Evolutionary conservation across 129 eudicot genomes (phyloP).

Genomic region (sunflower (Helianthus annuus)): DNA sequence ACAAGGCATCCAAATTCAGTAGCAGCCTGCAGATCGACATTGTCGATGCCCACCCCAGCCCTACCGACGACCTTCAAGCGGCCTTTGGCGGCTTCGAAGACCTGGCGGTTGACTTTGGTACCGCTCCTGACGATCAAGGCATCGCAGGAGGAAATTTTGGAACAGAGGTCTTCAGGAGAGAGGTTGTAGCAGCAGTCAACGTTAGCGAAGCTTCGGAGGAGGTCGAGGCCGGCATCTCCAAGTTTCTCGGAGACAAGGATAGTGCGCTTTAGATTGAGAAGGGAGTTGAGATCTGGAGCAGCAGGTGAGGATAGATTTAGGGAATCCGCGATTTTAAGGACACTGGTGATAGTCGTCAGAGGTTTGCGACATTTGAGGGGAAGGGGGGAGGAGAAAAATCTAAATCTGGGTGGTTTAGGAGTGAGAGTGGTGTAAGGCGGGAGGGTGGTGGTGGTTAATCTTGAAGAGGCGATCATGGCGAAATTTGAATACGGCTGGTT

Average conservation of each 20-base stretch:
- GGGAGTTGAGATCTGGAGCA: conserved; percentile 29
- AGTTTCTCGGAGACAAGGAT: conserved; percentile 79
- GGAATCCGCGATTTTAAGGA: conserved; percentile 33
- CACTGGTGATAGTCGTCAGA: conserved; percentile 16
- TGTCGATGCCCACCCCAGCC: conserved; percentile 82
- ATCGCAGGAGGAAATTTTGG: conserved; percentile 53
- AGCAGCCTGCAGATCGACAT: conserved; percentile 82
- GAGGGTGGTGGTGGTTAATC: background rate
- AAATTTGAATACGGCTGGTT: background rate
- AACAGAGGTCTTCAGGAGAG: conserved; percentile 52
- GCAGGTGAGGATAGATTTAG: conserved; percentile 20
- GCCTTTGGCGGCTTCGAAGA: conserved; percentile 70
- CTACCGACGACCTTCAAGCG: conserved; percentile 76
- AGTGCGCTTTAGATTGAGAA: conserved; percentile 36
- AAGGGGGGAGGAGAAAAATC: background rate
- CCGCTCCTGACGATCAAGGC: conserved; percentile 80
- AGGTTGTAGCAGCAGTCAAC: conserved; percentile 60
- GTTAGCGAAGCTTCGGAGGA: conserved; percentile 46
- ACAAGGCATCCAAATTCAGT: conserved; percentile 78
- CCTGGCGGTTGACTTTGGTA: conserved; percentile 65
- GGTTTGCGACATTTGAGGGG: conserved; percentile 14
- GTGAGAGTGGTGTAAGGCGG: background rate
- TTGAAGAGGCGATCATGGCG: conserved; percentile 20
- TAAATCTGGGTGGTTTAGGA: background rate
- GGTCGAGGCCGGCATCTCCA: conserved; percentile 67